Conservation (phyloP, 441 rosid genomes). For the Isatis lusitanica region DNA sequence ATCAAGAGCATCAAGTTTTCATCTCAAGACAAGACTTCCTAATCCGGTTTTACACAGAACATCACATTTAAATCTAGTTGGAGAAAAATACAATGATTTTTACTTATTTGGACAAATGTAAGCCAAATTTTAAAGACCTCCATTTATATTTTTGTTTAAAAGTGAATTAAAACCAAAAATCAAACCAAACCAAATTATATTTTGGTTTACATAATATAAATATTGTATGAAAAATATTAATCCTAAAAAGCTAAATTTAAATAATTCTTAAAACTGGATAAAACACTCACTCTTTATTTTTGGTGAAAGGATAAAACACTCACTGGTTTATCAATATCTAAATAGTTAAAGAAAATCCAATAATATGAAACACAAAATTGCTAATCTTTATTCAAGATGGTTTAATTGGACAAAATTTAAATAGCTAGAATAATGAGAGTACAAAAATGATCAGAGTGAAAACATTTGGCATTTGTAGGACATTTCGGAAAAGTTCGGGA, state of each 20-base stretch:
- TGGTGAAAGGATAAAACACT: neutral
- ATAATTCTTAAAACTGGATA: neutral
- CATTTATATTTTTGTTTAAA: too few relatives aligned
- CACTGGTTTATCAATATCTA: neutral
- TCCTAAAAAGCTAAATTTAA: too few relatives aligned
- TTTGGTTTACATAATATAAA: too few relatives aligned
- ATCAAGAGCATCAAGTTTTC: neutral
- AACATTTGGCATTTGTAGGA: conserved; percentile 2
- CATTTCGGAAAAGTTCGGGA: neutral
- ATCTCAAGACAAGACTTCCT: neutral
- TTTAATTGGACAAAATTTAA: neutral
- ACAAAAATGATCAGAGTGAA: neutral
- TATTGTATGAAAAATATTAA: too few relatives aligned
- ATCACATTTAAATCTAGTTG: too few relatives aligned
- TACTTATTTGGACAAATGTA: too few relatives aligned
- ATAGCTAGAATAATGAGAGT: neutral
- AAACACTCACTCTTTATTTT: neutral
- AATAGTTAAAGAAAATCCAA: neutral
- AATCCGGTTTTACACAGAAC: too few relatives aligned
- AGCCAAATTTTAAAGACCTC: too few relatives aligned
- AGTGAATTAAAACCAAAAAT: too few relatives aligned
- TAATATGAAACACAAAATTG: neutral
- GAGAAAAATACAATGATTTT: too few relatives aligned
- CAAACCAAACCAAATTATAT: too few relatives aligned
- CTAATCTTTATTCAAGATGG: neutral